Evolutionary conservation across 2,329 filamentous ascomycete genomes (phyloP).

Genomic region (Tolypocladium sp.): DNA sequence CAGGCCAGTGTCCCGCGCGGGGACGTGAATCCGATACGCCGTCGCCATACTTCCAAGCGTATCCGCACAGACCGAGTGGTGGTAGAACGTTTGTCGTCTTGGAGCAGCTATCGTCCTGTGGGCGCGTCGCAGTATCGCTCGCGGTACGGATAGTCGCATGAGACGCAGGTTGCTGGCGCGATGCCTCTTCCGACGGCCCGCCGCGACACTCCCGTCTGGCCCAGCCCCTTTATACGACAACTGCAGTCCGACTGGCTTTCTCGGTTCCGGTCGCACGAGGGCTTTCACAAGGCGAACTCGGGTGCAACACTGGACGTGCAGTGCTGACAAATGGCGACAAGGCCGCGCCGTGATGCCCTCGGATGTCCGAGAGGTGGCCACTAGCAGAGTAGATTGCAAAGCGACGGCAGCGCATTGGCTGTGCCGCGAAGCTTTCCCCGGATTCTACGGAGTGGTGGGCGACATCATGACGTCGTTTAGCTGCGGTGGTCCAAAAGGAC

Average conservation of each 20-base stretch:
- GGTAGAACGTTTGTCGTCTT: not conserved
- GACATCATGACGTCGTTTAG: not conserved
- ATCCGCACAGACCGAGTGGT: not conserved
- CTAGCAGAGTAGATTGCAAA: not conserved
- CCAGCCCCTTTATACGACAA: not conserved
- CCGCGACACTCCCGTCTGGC: not conserved
- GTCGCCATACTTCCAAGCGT: conserved; percentile 29
- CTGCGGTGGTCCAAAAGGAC: no score
- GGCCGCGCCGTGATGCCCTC: not conserved
- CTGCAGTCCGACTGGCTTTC: not conserved
- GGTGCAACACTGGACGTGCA: not conserved
- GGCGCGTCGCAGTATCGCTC: not conserved
- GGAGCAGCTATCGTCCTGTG: not conserved
- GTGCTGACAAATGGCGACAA: not conserved
- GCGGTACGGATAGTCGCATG: not conserved
- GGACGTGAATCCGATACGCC: conserved; percentile 37
- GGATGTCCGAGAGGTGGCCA: not conserved
- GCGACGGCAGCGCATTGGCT: not conserved
- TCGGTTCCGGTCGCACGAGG: not conserved
- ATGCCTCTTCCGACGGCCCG: not conserved
- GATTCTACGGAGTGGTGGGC: not conserved
- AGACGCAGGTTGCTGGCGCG: not conserved
- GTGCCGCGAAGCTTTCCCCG: not conserved
- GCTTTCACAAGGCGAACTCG: not conserved
- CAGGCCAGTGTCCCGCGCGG: conserved; percentile 39